Evolutionary conservation across 2,329 filamentous ascomycete species (phyloP).

Genomic region (Penicillium sp.): DNA sequence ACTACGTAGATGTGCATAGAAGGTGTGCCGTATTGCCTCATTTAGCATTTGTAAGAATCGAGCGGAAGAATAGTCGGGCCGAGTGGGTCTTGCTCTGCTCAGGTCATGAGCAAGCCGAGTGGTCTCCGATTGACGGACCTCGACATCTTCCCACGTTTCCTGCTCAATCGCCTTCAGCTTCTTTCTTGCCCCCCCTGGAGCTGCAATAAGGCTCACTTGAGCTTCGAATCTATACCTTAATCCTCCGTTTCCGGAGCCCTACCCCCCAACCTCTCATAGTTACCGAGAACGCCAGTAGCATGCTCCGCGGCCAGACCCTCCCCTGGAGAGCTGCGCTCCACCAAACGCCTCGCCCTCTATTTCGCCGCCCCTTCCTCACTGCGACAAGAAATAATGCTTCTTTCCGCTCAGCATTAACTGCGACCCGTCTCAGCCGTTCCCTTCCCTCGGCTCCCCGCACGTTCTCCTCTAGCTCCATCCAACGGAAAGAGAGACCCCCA

Average conservation of each 20-base stretch:
- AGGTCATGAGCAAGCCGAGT: slow-evolving; percentile 5
- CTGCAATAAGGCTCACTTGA: slow-evolving; percentile 8
- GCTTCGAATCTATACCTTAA: slow-evolving; percentile 6
- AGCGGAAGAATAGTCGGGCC: neutral
- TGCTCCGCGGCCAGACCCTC: slow-evolving; percentile 65
- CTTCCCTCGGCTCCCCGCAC: slow-evolving; percentile 34
- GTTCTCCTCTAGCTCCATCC: slow-evolving; percentile 48
- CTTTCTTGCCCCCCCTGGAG: neutral
- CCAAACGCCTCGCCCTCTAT: slow-evolving; percentile 46
- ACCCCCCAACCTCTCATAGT: slow-evolving; percentile 3
- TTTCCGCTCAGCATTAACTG: slow-evolving; percentile 27
- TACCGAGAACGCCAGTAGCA: slow-evolving; percentile 41
- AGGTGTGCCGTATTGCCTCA: neutral
- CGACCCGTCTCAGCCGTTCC: slow-evolving; percentile 24
- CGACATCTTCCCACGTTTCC: slow-evolving; percentile 6
- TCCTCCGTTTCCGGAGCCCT: slow-evolving; percentile 1
- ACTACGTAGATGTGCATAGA: neutral
- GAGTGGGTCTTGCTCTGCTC: slow-evolving; percentile 2
- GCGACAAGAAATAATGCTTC: slow-evolving; percentile 33
- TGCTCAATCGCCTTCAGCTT: neutral
- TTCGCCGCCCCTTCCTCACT: slow-evolving; percentile 33
- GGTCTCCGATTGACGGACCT: slow-evolving; percentile 19
- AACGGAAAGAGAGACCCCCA: slow-evolving; percentile 58
- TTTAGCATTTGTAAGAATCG: slow-evolving; percentile 2
- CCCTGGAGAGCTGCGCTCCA: slow-evolving; percentile 65